Evolutionary conservation across 768 basidiomycete species (phyloP).

Genomic region (Trametes cinnabarina): DNA sequence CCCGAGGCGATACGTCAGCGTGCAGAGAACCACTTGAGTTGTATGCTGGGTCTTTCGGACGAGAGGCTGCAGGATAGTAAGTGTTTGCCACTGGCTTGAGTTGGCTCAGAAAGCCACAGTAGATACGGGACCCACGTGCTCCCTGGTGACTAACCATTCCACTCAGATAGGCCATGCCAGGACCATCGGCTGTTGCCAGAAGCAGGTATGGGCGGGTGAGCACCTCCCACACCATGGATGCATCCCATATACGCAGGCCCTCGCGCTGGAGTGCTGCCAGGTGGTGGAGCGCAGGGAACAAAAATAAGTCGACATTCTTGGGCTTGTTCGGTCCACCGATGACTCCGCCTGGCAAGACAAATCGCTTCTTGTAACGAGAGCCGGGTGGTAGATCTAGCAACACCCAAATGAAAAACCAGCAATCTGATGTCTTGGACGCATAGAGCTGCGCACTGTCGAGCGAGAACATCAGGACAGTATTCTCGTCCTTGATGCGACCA

Average conservation of each 20-base stretch:
- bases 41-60: conserved; percentile 17
- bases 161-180: conserved; percentile 25
- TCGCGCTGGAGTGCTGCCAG: conserved; percentile 15
- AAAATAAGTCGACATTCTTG: conserved; percentile 31
- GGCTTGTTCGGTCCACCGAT: conserved; percentile 34
- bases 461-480: conserved; percentile 23
- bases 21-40: conserved; percentile 26
- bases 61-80: conserved; percentile 35
- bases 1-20: conserved; percentile 26
- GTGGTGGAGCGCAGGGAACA: conserved; percentile 31
- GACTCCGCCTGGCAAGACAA: conserved; percentile 27
- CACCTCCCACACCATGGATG: neutral
- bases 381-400: conserved; percentile 24
- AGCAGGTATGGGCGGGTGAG: conserved; percentile 20
- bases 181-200: conserved; percentile 3
- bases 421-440: conserved; percentile 30
- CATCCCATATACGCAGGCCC: conserved; percentile 32
- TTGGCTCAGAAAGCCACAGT: conserved; percentile 31
- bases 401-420: conserved; percentile 35
- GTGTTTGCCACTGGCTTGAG: conserved; percentile 24
- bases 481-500: conserved; percentile 27
- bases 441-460: conserved; percentile 32
- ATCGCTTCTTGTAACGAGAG: conserved; percentile 30
- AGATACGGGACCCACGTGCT: conserved; percentile 34
- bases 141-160: conserved; percentile 37